Base-by-base conservation (phyloP, 2,329 filamentous ascomycete genomes). In the Helminthosporium solani region DNA sequence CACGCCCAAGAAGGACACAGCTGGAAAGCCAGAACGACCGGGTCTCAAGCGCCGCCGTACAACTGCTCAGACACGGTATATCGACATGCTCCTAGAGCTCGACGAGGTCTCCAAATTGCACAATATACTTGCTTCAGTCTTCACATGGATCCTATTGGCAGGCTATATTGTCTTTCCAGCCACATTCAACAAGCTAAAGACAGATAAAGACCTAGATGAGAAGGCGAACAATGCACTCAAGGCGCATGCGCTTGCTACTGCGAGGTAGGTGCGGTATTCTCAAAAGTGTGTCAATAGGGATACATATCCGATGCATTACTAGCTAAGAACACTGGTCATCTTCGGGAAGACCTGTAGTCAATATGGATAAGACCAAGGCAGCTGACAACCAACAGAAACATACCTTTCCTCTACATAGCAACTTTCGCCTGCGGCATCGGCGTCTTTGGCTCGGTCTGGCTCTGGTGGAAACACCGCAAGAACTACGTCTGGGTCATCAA, bases 401-500 rank as follows among this genome's bases (percentile, higher is more conserved):
- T 73, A n/a, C 72, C 67, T 1, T 60, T 77, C 7, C 61, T 79
- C 16, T 75, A 70, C 21, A 58, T 78, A 12, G 73, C 73, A 1
- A 73, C 71, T 14, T 61, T 71, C 7, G 72, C 73, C 23, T 75
- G 77, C 46, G 66, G 64, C 7, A 46, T 74, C 3, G 75, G 75
- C 2, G 55, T 61, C 1, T 36, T 67, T 1, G 73, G 75, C 3
- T 74, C 76, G 56, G 40, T 70, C 2, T 70, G 65, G 56, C 63
- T 81, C n/a, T 77, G 70, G 49, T 63, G 70, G 41, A 62, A 66
- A 16, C 76, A 75, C 64, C 61, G 72, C 31, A 56, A 60, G 14
- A 81, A 81, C 52, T 80, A 80, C 46, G 70, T 80, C 15, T 82
- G 77, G 78, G 66, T 81, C 18, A 67, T 79, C 7, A 78, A 80